A percentile compares a stretch with the other conserved stretches of the same genome.
Conservation (phyloP, 495 filamentous ascomycete genomes). For the Amniculicola lignicola region DNA sequence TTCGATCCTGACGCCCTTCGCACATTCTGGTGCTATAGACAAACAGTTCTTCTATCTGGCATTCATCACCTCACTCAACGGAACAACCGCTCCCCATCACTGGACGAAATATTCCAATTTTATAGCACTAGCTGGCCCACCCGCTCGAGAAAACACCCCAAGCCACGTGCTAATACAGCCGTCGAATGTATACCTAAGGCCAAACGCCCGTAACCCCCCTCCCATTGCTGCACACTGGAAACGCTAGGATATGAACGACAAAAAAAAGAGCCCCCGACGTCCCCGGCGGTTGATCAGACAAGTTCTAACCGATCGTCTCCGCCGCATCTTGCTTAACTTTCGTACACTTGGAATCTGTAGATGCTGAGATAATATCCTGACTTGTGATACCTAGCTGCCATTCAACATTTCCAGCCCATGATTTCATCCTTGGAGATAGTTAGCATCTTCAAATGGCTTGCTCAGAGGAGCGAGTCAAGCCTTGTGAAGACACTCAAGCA, state of each 20-base stretch:
- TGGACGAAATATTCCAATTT: constrained; percentile 5
- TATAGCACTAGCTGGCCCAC: constrained; percentile 22
- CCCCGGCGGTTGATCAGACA: neutral
- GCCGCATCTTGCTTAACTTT: too few relatives aligned
- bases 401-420: too few relatives aligned
- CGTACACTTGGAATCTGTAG: too few relatives aligned
- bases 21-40: too few relatives aligned
- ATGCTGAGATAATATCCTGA: too few relatives aligned
- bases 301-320: too few relatives aligned
- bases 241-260: constrained; percentile 21
- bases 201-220: constrained; percentile 22
- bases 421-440: neutral
- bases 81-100: too few relatives aligned
- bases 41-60: too few relatives aligned
- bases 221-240: constrained; percentile 9
- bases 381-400: too few relatives aligned
- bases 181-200: constrained; percentile 8
- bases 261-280: neutral
- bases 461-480: constrained; percentile 86
- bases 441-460: constrained; percentile 7
- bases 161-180: constrained; percentile 31
- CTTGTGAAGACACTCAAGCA: constrained; percentile 95
- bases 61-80: too few relatives aligned
- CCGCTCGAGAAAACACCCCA: constrained; percentile 5
- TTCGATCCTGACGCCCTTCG: too few relatives aligned